A percentile compares a stretch with the other conserved stretches of the same genome.
Conservation (phyloP, 495 filamentous ascomycete genomes). For the Trichoderma erinaceum region DNA sequence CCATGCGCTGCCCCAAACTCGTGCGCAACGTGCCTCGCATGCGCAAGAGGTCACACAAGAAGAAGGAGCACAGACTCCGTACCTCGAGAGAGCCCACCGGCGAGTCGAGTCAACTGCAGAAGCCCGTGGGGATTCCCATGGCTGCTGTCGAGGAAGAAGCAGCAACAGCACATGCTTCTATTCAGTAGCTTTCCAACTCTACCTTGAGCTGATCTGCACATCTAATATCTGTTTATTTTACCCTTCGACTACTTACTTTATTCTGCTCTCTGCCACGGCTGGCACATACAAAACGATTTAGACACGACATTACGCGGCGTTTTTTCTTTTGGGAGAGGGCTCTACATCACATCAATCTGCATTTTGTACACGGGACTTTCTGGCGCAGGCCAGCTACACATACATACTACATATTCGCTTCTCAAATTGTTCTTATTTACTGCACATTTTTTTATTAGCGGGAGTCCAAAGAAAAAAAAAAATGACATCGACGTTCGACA, state of each 20-base stretch:
- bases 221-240: background rate
- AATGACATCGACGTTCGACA: slow-evolving; percentile 10
- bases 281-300: background rate
- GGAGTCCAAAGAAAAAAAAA: background rate
- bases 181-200: background rate
- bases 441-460: background rate
- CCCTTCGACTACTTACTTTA: background rate
- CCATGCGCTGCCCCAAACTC: slow-evolving; percentile 27
- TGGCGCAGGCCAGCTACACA: background rate
- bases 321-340: background rate
- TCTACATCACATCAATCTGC: background rate
- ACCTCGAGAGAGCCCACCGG: background rate
- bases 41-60: slow-evolving; percentile 22
- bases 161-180: background rate
- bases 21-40: slow-evolving; percentile 29
- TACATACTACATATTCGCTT: background rate
- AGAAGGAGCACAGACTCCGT: slow-evolving; percentile 11
- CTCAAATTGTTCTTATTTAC: slow-evolving; percentile 7
- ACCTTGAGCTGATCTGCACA: background rate
- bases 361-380: background rate
- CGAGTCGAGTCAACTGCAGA: background rate
- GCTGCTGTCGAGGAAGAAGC: background rate
- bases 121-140: background rate
- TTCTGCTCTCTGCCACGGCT: background rate
- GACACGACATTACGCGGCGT: slow-evolving; percentile 10